phyloP scores from a whole-genome alignment of 1,284 basidiomycete species.

The Anthracocystis walkeri region DNA sequence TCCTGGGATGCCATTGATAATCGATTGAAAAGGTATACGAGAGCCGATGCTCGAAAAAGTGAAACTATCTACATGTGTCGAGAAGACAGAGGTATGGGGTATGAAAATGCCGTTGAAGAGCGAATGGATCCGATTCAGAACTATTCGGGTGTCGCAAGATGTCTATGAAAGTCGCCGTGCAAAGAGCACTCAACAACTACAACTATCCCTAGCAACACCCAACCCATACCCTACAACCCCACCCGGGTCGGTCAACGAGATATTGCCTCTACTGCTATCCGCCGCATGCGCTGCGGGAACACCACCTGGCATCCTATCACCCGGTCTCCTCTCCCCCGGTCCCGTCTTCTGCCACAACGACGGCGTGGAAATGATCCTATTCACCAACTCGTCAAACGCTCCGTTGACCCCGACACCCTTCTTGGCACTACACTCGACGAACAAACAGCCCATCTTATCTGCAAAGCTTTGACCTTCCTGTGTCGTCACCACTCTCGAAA shows the following conservation, averaged over 20 bases:
- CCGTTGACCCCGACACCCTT: conserved; percentile 62
- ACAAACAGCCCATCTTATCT: conserved; percentile 81
- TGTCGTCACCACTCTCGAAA: conserved; percentile 84
- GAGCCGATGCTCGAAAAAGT: no score
- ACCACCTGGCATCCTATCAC: conserved; percentile 68
- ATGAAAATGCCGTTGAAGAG: not conserved
- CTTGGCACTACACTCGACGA: conserved; percentile 78
- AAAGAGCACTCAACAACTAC: conserved; percentile 45
- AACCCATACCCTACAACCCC: conserved; percentile 50
- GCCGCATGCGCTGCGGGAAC: conserved; percentile 57
- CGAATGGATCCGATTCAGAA: conserved; percentile 3
- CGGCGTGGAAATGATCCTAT: conserved; percentile 64
- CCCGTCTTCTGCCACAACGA: conserved; percentile 60
- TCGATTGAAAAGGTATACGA: no score
- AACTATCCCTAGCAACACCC: conserved; percentile 52
- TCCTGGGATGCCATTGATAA: no score
- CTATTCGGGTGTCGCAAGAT: not conserved
- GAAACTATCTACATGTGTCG: no score
- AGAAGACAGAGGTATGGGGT: not conserved
- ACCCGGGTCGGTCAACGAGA: conserved; percentile 47
- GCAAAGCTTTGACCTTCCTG: conserved; percentile 86
- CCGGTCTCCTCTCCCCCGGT: conserved; percentile 61
- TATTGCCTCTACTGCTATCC: conserved; percentile 57
- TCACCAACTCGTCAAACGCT: conserved; percentile 67
- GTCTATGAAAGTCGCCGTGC: not conserved